Percentiles rank a stretch among this genome's conserved stretches.
Evolutionary conservation across 768 basidiomycete species (phyloP).

Genomic region (Tulasnella sp.): DNA sequence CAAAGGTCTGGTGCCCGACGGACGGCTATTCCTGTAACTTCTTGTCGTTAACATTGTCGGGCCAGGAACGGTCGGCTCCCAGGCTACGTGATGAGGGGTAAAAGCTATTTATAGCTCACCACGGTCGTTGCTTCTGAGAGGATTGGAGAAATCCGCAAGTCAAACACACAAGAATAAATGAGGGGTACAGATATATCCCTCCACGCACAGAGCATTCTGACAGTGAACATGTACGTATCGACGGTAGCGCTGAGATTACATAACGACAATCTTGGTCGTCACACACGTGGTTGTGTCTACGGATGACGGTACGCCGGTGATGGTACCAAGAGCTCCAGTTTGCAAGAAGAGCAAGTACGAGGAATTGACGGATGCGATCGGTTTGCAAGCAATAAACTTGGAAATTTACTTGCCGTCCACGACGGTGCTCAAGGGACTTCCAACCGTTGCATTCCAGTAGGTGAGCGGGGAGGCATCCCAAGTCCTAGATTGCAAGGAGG

Average conservation of each 20-base stretch:
- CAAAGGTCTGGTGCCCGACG: not conserved
- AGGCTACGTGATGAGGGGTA: not conserved
- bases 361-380: not conserved
- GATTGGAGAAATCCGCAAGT: not conserved
- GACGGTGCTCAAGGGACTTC: not conserved
- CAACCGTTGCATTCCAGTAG: not conserved
- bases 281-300: not conserved
- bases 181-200: not conserved
- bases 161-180: not conserved
- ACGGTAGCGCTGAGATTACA: not conserved
- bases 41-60: not conserved
- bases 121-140: not conserved
- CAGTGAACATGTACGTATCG: not conserved
- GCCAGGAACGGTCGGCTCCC: not conserved
- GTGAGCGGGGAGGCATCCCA: not conserved
- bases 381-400: constrained; percentile 1
- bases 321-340: not conserved
- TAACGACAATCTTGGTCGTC: not conserved
- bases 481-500: not conserved
- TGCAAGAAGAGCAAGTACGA: not conserved
- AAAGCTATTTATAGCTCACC: not conserved
- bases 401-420: not conserved
- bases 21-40: not conserved
- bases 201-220: not conserved
- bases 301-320: not conserved